Evolutionary conservation across 352 stramenopile genomes (phyloP).

Genomic region (Pythium sukuiense): DNA sequence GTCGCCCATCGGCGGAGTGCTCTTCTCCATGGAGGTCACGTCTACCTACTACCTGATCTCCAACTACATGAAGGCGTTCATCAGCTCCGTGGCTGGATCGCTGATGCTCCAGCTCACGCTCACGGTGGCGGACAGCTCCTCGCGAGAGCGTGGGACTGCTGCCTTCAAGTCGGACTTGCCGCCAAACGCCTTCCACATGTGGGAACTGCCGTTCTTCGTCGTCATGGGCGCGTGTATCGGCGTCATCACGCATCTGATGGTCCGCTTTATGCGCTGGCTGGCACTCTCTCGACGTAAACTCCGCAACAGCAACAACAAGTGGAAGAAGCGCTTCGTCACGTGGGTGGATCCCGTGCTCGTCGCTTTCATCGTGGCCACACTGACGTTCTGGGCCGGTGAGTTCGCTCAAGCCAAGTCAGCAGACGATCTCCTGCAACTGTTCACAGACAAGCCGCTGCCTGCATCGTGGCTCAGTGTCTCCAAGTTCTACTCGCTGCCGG

Average conservation of each 20-base stretch:
- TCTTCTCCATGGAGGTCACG: conserved; percentile 95
- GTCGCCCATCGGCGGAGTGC: conserved; percentile 91
- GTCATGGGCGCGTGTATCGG: conserved; percentile 63
- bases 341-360: conserved; percentile 72
- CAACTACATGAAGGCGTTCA: conserved; percentile 91
- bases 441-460: conserved; percentile 50
- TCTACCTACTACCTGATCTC: conserved; percentile 88
- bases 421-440: conserved; percentile 61
- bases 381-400: conserved; percentile 73
- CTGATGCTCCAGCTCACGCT: conserved; percentile 77
- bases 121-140: conserved; percentile 55
- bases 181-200: conserved; percentile 55
- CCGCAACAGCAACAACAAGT: conserved; percentile 36
- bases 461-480: conserved; percentile 50
- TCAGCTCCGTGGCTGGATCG: conserved; percentile 74
- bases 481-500: conserved; percentile 64
- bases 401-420: conserved; percentile 61
- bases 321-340: conserved; percentile 52
- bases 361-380: conserved; percentile 55
- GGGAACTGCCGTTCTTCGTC: conserved; percentile 73
- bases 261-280: conserved; percentile 59
- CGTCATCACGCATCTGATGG: conserved; percentile 50
- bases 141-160: conserved; percentile 43
- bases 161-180: conserved; percentile 57
- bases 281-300: conserved; percentile 34